Evolutionary conservation across 1,139 yeast genomes (phyloP).

Genomic region (Blastobotrys serpentis): DNA sequence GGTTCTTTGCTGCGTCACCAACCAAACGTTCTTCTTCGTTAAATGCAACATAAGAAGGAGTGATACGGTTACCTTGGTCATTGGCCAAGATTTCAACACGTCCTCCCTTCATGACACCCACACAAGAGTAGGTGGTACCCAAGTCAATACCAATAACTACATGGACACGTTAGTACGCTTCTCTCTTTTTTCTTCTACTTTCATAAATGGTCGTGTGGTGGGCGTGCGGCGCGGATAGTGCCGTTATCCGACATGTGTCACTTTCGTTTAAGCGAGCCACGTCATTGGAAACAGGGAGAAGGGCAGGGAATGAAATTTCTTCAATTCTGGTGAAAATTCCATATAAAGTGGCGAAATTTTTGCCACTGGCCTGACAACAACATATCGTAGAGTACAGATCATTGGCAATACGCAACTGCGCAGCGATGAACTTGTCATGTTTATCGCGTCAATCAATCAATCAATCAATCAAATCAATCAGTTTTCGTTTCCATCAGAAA

Average conservation of each 20-base stretch:
- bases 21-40: conserved; percentile 91
- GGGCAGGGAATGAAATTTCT: no score
- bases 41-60: conserved; percentile 97
- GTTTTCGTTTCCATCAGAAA: no score
- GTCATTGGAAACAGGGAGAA: conserved; percentile 8
- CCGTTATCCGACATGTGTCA: conserved; percentile 2
- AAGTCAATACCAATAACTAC: conserved; percentile 66
- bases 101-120: conserved; percentile 89
- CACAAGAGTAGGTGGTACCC: conserved; percentile 92
- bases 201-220: not conserved
- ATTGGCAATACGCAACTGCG: no score
- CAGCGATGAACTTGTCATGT: no score
- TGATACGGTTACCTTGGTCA: conserved; percentile 98
- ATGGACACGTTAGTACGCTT: not conserved
- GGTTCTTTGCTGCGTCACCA: conserved; percentile 96
- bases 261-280: conserved; percentile 8
- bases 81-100: conserved; percentile 91
- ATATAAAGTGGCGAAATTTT: conserved; percentile 9
- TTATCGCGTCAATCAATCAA: not conserved
- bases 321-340: no score
- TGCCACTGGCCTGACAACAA: no score
- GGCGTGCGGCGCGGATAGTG: not conserved
- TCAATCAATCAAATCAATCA: no score
- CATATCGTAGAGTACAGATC: no score
- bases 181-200: no score